phyloP scores from a whole-genome alignment of 1,284 basidiomycete genomes.

The Inonotus hispidus region DNA sequence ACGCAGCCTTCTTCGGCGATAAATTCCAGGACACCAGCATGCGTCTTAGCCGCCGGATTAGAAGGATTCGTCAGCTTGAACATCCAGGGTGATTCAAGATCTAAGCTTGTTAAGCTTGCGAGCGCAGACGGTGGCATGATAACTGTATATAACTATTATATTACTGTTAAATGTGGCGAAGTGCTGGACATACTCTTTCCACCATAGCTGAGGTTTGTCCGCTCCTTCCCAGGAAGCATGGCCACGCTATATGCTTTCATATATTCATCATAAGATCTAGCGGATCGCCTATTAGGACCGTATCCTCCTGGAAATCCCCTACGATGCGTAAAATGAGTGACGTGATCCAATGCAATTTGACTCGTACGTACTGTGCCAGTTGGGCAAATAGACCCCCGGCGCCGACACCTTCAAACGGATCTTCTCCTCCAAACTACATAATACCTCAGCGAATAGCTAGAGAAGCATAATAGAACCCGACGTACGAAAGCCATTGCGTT shows the following conservation, averaged over 20 bases:
- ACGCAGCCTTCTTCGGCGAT: constrained; percentile 96
- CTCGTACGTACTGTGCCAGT: constrained; percentile 46
- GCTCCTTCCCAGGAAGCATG: constrained; percentile 76
- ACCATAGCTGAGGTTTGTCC: constrained; percentile 88
- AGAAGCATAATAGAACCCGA: not conserved
- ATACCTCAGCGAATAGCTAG: not conserved
- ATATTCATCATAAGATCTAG: constrained; percentile 74
- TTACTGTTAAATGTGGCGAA: constrained; percentile 17
- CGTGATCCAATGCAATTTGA: constrained; percentile 18
- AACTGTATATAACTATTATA: constrained; percentile 44
- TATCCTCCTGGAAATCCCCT: constrained; percentile 52
- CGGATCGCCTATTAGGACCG: constrained; percentile 42
- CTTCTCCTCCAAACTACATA: constrained; percentile 44
- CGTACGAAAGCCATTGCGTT: constrained; percentile 5
- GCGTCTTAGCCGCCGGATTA: constrained; percentile 84
- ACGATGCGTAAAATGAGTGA: constrained; percentile 14
- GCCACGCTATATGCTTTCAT: constrained; percentile 83
- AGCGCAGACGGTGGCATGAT: constrained; percentile 97
- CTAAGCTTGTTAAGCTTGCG: constrained; percentile 82
- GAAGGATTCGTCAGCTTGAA: constrained; percentile 91
- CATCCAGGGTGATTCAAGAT: constrained; percentile 93
- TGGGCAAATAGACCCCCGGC: constrained; percentile 52
- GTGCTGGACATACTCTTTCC: constrained; percentile 81
- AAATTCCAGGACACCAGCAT: constrained; percentile 97
- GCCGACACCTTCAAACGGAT: constrained; percentile 44